Conservation (phyloP, 2,329 filamentous ascomycete genomes). For the Didymella glomerata region DNA sequence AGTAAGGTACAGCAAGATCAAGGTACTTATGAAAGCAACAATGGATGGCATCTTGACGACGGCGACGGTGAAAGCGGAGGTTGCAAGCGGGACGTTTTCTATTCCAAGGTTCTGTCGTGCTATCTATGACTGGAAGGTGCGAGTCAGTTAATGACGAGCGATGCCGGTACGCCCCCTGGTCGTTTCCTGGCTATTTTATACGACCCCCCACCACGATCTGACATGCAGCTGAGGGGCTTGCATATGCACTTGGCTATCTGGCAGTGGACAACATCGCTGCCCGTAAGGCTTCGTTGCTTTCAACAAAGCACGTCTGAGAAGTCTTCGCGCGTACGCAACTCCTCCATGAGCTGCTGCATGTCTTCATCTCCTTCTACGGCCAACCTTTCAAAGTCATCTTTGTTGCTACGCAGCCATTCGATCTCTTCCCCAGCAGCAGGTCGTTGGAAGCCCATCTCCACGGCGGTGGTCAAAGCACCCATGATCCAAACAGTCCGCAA, state of each 20-base stretch:
- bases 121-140: neutral
- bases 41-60: neutral
- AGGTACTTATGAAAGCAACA: neutral
- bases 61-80: neutral
- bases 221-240: slow-evolving; percentile 1
- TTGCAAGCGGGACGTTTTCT: neutral
- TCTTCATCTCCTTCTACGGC: slow-evolving; percentile 6
- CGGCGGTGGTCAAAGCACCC: slow-evolving; percentile 14
- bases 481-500: slow-evolving; percentile 8
- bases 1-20: neutral
- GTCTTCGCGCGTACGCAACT: slow-evolving; percentile 6
- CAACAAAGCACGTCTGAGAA: slow-evolving; percentile 1
- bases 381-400: neutral
- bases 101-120: neutral
- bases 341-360: neutral
- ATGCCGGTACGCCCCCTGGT: neutral
- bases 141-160: neutral
- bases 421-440: slow-evolving; percentile 10
- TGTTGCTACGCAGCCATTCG: slow-evolving; percentile 4
- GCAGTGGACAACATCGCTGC: neutral
- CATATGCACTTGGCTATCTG: neutral
- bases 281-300: neutral
- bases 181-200: neutral
- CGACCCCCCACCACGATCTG: neutral
- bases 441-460: slow-evolving; percentile 14